phyloP scores from a whole-genome alignment of 148 eudicot genomes.

The Fagopyrum tataricum region DNA sequence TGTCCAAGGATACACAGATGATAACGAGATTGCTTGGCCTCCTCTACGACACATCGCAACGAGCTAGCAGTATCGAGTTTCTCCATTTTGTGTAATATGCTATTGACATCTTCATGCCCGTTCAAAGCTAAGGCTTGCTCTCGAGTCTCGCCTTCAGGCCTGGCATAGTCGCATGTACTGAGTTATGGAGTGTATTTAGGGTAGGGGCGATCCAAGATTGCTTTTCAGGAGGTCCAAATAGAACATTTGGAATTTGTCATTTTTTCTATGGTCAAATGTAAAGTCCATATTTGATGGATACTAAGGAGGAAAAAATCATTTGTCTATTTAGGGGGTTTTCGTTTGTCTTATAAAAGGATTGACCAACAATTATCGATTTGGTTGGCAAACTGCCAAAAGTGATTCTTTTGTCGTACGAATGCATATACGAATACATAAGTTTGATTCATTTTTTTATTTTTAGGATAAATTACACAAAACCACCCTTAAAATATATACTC shows the following conservation, averaged over 20 bases:
- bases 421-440: no score
- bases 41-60: conserved; percentile 42
- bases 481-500: no score
- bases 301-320: neutral
- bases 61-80: neutral
- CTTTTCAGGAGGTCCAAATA: neutral
- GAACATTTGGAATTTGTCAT: neutral
- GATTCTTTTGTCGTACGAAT: neutral
- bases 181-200: neutral
- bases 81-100: neutral
- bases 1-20: conserved; percentile 64
- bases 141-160: neutral
- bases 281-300: conserved; percentile 2
- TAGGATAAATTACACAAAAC: no score
- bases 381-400: neutral
- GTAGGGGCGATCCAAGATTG: neutral
- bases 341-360: neutral
- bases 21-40: conserved; percentile 70
- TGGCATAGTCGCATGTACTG: neutral
- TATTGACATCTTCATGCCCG: neutral
- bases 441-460: no score
- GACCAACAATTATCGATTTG: neutral
- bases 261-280: neutral
- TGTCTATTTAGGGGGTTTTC: neutral
- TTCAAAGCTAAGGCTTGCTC: neutral